Evolutionary conservation across 179 eudicot species (phyloP).

Genomic region (Spinacia oleracea): DNA sequence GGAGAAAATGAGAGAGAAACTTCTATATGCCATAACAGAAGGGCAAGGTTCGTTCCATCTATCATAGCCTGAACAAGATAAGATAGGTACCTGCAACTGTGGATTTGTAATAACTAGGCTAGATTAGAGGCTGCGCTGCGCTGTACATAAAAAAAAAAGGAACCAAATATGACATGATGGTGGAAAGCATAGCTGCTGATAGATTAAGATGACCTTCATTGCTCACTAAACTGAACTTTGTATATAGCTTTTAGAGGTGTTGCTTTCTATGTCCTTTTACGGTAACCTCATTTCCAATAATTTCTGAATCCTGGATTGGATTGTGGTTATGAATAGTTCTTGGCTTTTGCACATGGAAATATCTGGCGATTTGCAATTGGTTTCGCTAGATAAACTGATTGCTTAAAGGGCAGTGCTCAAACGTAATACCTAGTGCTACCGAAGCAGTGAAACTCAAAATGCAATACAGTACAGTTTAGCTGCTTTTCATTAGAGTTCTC

Average conservation of each 20-base stretch:
- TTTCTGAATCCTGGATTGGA: background rate
- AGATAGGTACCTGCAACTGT: slow-evolving; percentile 29
- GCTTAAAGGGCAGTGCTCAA: too few species aligned
- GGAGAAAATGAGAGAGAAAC: slow-evolving; percentile 89
- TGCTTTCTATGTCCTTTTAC: background rate
- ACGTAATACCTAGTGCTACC: too few species aligned
- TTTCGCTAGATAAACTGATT: too few species aligned
- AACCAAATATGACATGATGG: slow-evolving; percentile 10
- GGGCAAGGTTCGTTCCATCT: slow-evolving; percentile 98
- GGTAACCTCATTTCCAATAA: background rate
- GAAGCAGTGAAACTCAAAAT: too few species aligned
- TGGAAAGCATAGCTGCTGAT: slow-evolving; percentile 10
- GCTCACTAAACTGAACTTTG: slow-evolving; percentile 4
- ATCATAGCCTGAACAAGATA: slow-evolving; percentile 40
- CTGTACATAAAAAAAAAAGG: slow-evolving; percentile 40
- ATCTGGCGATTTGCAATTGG: too few species aligned
- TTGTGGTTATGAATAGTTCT: too few species aligned
- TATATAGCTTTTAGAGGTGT: slow-evolving; percentile 15
- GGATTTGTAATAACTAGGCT: slow-evolving; percentile 53
- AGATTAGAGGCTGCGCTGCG: slow-evolving; percentile 28
- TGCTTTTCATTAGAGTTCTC: too few species aligned
- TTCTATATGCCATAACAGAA: slow-evolving; percentile 82
- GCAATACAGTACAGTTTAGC: too few species aligned
- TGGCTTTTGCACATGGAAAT: too few species aligned
- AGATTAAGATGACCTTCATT: slow-evolving; percentile 9